Evolutionary conservation across 1,284 basidiomycete genomes (phyloP), one percentile per base, ranked within the genome.

Genomic region (Ganoderma resinaceum): DNA sequence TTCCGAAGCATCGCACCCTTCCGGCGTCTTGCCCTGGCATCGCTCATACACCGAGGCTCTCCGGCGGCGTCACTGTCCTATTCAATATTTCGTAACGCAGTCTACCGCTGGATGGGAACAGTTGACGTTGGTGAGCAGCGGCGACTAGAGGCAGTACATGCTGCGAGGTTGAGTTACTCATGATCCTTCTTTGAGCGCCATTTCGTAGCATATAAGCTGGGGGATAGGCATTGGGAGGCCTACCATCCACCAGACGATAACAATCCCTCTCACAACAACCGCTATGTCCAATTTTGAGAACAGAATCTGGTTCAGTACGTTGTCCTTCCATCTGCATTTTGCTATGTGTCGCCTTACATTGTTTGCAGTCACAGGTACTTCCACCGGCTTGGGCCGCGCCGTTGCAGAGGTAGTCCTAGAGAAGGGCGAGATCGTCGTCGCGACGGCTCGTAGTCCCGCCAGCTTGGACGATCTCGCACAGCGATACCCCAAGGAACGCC

Each of bases 351-450:
- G 31, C n/a, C 38, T 42, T 6, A 23, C 7, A 38, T 42, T 26
- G 5, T 12, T 46, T 23, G 6, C 58, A 78, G 79, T 80, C 59
- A 80, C 80, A 4, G 78, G 79, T 2, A 65, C 80, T 1, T 78
- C 79, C 3, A 77, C 78, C 1, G 79, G 79, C 4, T 74, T 82
- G 46, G 79, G 80, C 6, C 76, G 70, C 14, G 62, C 65, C 7
- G 68, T 78, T 60, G 70, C 75, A 2, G 73, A 80, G 52, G 61
- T 70, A 7, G 71, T 74, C 49, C 76, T 81, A 16, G 57, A 46
- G 12, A 70, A 77, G 55, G 80, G 79, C 2, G 78, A 79, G 62
- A 76, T 76, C 57, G 80, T 71, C 20, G 74, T 79, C 42, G 78
- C 79, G 2, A 79, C 79, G 0, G 75, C 79, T 20, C 78, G 80